Base-by-base conservation (phyloP, 371 early-diverging fungal genomes). In the Mortierella sp. region DNA sequence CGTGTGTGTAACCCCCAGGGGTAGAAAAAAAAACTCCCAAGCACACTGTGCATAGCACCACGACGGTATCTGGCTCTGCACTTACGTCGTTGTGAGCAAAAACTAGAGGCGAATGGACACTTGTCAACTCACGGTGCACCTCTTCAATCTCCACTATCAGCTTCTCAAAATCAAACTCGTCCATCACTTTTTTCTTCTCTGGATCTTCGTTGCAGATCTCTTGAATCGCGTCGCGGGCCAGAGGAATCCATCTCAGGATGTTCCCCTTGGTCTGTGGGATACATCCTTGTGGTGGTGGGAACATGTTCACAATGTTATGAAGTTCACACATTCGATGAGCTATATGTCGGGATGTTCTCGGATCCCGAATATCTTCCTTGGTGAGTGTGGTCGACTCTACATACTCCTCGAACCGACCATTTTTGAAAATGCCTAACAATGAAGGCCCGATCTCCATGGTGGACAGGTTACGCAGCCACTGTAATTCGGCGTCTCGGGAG, bases 371-470 rank as follows among this genome's bases (percentile, higher is more conserved):
- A 41, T 95, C 93, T 7, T 81, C 71, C 52, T 82, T 82, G 0
- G 85, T 87, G 54, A 96, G 73, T 1, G 95, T 94, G 0, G 82
- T 83, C 41, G 93, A 91, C 34, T 93, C 89, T 2, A 96, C 80
- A 63, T 86, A 96, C 73, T 96, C 88, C 67, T 96, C 96, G 55
- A 96, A 84, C 16, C 96, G 84, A 12, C 96, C 96, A 61, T 96
- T 96, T 31, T 84, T 86, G 81, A 96, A 96, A n/a, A 87, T 89
- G 0, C 88, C 94, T n/a, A 94, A 78, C 34, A 96, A 66, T 9
- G 82, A 83, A 6, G 96, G 94, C 12, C 96, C 95, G 24, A 94
- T 86, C 1, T 89, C 86, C 49, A 90, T 79, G 2, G 82, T 81
- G 13, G 92, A 90, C 24, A 96, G 72, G 46, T 89, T 87, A 42